These are phyloP conservation scores for Clausena lansium DNA, from an alignment of 345 rosid species.

Conservation along the genomic window DNA sequence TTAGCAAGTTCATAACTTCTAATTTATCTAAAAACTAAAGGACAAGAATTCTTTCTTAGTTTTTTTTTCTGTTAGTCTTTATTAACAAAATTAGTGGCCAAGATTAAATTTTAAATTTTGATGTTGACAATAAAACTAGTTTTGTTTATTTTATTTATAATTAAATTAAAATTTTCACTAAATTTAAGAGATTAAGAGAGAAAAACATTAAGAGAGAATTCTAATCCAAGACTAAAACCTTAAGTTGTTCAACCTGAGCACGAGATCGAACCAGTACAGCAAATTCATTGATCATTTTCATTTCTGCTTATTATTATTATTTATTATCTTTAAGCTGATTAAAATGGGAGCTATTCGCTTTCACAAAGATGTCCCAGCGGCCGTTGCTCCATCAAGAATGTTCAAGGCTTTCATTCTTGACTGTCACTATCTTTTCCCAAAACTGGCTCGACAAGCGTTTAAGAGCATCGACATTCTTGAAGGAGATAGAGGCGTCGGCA, in stretches of 20 bases:
- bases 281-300: background rate
- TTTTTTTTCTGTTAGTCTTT: too few species aligned
- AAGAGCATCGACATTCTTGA: conserved; percentile 25
- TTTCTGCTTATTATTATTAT: too few species aligned
- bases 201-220: too few species aligned
- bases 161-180: too few species aligned
- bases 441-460: conserved; percentile 32
- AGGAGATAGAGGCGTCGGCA: conserved; percentile 45
- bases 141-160: too few species aligned
- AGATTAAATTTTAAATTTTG: too few species aligned
- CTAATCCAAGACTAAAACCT: too few species aligned
- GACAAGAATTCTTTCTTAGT: too few species aligned
- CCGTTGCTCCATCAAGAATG: conserved; percentile 18
- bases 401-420: conserved; percentile 31
- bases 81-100: too few species aligned
- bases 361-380: background rate
- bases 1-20: background rate
- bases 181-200: too few species aligned
- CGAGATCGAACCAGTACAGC: background rate
- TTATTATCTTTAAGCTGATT: background rate
- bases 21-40: too few species aligned
- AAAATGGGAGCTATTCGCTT: conserved; percentile 17
- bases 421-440: conserved; percentile 23
- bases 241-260: background rate
- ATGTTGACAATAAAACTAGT: too few species aligned